phyloP scores from a whole-genome alignment of 2,329 filamentous ascomycete species.

The Diaporthe sp. region DNA sequence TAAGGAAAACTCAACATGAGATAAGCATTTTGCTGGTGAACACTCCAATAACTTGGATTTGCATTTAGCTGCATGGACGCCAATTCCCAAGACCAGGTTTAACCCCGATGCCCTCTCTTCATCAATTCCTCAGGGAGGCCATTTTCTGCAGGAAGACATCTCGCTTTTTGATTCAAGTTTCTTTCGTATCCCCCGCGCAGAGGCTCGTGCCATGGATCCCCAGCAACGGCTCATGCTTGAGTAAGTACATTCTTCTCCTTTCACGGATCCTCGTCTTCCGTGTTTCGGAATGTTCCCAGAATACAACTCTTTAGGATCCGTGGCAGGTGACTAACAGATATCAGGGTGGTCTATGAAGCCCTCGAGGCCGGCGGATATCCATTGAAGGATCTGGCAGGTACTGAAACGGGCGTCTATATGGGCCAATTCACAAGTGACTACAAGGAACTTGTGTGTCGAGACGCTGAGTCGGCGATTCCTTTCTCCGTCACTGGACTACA shows the following conservation, averaged over 20 bases:
- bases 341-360: constrained; percentile 73
- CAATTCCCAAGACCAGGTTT: not conserved
- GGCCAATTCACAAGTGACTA: constrained; percentile 42
- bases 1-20: not conserved
- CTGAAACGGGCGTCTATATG: constrained; percentile 43
- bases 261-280: no score
- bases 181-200: constrained; percentile 76
- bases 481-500: constrained; percentile 44
- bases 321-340: no score
- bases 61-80: not conserved
- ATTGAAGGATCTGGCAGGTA: constrained; percentile 38
- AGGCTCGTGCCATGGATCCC: no score
- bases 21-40: not conserved
- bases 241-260: no score
- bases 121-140: not conserved
- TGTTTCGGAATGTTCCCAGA: no score
- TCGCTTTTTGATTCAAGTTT: constrained; percentile 52
- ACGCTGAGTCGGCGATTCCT: constrained; percentile 9
- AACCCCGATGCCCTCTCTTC: not conserved
- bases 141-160: constrained; percentile 1
- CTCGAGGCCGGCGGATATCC: constrained; percentile 59
- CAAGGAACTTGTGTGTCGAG: constrained; percentile 16
- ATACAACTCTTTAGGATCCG: no score
- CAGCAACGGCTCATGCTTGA: constrained; percentile 69
- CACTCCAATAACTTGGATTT: not conserved